These are phyloP conservation scores for Komagataella pastoris DNA, from an alignment of 805 yeast genomes.

Conservation along the genomic window DNA sequence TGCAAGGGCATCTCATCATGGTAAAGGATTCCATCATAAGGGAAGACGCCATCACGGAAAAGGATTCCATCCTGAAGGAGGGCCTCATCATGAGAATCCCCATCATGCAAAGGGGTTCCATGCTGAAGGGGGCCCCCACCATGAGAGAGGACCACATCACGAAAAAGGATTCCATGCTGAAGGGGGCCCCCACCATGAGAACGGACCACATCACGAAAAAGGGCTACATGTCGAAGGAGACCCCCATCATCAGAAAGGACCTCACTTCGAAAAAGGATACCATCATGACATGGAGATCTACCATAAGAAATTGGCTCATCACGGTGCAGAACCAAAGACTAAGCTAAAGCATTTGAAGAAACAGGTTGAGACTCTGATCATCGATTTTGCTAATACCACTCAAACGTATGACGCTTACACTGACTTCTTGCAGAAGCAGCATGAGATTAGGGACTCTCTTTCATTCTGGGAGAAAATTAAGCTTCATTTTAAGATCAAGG, in stretches of 20 bases:
- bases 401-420: conserved; percentile 4
- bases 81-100: neutral
- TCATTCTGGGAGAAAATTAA: conserved; percentile 14
- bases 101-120: neutral
- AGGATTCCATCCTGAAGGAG: neutral
- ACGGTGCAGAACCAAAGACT: neutral
- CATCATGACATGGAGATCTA: neutral
- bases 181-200: neutral
- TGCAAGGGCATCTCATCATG: neutral
- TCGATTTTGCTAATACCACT: conserved; percentile 5
- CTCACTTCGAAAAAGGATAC: neutral
- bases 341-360: conserved; percentile 8
- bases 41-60: neutral
- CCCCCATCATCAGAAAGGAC: neutral
- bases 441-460: conserved; percentile 12
- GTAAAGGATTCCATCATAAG: neutral
- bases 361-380: conserved; percentile 15
- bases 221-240: neutral
- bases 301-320: neutral
- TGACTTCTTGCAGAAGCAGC: conserved; percentile 8
- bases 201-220: neutral
- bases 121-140: too few relatives aligned
- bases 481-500: conserved; percentile 10
- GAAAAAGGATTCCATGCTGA: neutral
- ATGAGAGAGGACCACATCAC: neutral